A percentile compares a stretch with the other conserved stretches of the same genome.
phyloP scores from a whole-genome alignment of 306 rosid genomes.

The Cucurbita moschata region DNA sequence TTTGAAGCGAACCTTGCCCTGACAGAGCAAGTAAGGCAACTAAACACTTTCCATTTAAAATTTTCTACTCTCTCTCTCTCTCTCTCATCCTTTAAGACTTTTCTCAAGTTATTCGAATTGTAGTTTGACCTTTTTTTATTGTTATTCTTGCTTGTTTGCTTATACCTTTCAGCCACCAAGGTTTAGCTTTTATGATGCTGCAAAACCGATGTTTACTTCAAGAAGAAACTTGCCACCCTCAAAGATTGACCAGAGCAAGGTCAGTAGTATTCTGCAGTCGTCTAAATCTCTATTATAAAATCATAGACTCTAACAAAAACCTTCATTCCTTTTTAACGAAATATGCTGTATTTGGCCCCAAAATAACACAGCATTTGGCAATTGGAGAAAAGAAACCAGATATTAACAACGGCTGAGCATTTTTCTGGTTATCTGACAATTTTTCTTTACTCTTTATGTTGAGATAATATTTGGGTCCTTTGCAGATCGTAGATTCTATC shows the following conservation, averaged over 20 bases:
- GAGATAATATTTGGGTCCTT: conserved; percentile 7
- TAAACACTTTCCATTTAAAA: not conserved
- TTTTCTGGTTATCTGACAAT: not conserved
- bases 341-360: not conserved
- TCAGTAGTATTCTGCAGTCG: conserved; percentile 15
- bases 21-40: conserved; percentile 63
- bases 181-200: conserved; percentile 77
- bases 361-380: not conserved
- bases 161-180: conserved; percentile 29
- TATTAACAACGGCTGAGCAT: not conserved
- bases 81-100: not conserved
- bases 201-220: conserved; percentile 81
- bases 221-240: conserved; percentile 94
- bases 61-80: not conserved
- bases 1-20: conserved; percentile 90
- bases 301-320: not conserved
- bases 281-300: not conserved
- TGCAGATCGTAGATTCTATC: conserved; percentile 84
- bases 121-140: not conserved
- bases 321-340: not conserved
- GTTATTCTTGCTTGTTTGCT: not conserved
- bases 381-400: not conserved
- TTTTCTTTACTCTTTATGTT: not conserved
- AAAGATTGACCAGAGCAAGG: conserved; percentile 79
- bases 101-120: not conserved